Conservation (phyloP, 768 basidiomycete species). For the Pleurotus platypus region DNA sequence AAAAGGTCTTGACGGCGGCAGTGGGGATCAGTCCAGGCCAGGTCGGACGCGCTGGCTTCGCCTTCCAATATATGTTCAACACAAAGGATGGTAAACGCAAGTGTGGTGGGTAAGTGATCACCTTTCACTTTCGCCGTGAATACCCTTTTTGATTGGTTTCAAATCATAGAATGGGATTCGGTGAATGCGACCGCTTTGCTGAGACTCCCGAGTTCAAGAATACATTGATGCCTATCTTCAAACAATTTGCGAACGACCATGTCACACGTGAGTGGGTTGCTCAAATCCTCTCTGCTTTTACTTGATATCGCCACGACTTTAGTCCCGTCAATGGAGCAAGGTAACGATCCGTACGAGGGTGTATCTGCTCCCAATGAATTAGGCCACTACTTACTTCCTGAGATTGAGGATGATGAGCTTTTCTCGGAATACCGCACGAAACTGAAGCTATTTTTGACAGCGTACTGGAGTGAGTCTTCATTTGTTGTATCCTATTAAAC, state of each 20-base stretch:
- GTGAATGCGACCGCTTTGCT: not conserved
- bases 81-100: not conserved
- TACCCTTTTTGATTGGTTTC: not conserved
- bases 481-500: no score
- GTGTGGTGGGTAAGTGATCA: not conserved
- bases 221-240: not conserved
- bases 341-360: no score
- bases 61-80: not conserved
- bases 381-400: no score
- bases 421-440: no score
- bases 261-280: not conserved
- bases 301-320: no score
- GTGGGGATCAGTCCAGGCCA: not conserved
- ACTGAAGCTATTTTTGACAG: no score
- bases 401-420: no score
- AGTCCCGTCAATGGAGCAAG: no score
- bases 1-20: not conserved
- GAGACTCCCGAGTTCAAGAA: not conserved
- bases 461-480: no score
- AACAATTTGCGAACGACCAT: not conserved
- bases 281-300: no score
- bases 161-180: not conserved
- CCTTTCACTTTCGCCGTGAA: not conserved
- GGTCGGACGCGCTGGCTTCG: not conserved
- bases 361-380: no score